Conservation (phyloP, 2,329 filamentous ascomycete genomes). For the Aspergillus fijiensis region DNA sequence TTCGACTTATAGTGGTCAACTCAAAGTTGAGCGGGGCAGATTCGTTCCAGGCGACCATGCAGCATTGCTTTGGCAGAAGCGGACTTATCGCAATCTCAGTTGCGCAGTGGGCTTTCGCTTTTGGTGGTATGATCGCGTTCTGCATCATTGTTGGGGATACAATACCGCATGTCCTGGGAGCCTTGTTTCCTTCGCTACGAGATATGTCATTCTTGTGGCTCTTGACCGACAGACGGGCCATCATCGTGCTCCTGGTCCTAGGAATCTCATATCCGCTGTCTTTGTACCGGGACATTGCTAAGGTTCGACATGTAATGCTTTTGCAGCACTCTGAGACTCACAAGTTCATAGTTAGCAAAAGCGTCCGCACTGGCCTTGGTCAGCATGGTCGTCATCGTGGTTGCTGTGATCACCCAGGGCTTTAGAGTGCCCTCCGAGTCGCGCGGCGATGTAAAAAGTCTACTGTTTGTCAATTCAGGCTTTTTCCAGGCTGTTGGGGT, state of each 20-base stretch:
- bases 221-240: constrained; percentile 74
- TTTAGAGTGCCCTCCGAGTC: constrained; percentile 69
- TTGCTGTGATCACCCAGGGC: constrained; percentile 84
- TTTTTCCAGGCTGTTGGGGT: constrained; percentile 96
- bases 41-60: constrained; percentile 93
- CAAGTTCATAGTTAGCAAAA: constrained; percentile 72
- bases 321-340: constrained; percentile 28
- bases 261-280: constrained; percentile 88
- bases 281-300: constrained; percentile 93
- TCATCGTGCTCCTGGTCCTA: constrained; percentile 85
- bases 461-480: constrained; percentile 77
- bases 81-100: constrained; percentile 86
- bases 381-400: constrained; percentile 87
- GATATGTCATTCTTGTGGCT: constrained; percentile 76
- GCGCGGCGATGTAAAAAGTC: constrained; percentile 68
- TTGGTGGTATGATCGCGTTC: constrained; percentile 98
- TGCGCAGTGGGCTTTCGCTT: constrained; percentile 97
- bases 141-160: constrained; percentile 96
- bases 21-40: constrained; percentile 92
- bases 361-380: constrained; percentile 89
- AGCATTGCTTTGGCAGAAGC: constrained; percentile 86
- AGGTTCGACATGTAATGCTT: constrained; percentile 56
- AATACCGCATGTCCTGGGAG: constrained; percentile 83
- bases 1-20: constrained; percentile 94
- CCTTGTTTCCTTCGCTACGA: constrained; percentile 74